Conservation (phyloP, 1,284 basidiomycete species). For the Rhizoctonia solani region DNA sequence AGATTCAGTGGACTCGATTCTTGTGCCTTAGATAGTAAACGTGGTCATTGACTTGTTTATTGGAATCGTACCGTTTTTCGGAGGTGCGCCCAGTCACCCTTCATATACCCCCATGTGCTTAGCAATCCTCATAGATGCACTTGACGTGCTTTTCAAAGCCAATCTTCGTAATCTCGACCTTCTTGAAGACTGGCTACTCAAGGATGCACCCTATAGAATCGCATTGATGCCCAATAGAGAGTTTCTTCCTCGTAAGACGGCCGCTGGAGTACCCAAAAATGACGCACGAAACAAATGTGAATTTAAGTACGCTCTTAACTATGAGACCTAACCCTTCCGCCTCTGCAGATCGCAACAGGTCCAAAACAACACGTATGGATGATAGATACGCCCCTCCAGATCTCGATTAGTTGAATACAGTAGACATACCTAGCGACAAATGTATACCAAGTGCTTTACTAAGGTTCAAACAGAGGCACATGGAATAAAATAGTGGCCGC, state of each 20-base stretch:
- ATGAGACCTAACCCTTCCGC: neutral
- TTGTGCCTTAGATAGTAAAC: slow-evolving; percentile 38
- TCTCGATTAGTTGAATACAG: neutral
- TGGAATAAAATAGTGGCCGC: too few species aligned
- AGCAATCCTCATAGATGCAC: slow-evolving; percentile 39
- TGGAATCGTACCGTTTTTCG: slow-evolving; percentile 44
- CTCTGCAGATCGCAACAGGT: slow-evolving; percentile 40
- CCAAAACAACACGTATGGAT: slow-evolving; percentile 42
- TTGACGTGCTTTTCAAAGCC: slow-evolving; percentile 45
- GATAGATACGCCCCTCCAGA: slow-evolving; percentile 32
- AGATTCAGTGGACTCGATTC: neutral
- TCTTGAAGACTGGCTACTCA: slow-evolving; percentile 43
- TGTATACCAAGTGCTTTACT: too few species aligned
- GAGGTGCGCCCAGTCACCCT: slow-evolving; percentile 32
- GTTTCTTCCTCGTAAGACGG: slow-evolving; percentile 28
- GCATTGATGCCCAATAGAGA: slow-evolving; percentile 33
- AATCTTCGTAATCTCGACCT: slow-evolving; percentile 43
- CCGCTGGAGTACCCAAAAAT: slow-evolving; percentile 6
- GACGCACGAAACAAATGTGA: slow-evolving; percentile 17
- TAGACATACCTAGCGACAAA: too few species aligned
- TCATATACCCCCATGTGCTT: too few species aligned
- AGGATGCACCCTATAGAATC: slow-evolving; percentile 35
- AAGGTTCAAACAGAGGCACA: too few species aligned
- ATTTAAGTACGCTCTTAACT: neutral
- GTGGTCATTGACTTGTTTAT: slow-evolving; percentile 42